Base-by-base conservation (phyloP, 352 stramenopile species). In the Hyphochytrium catenoides region DNA sequence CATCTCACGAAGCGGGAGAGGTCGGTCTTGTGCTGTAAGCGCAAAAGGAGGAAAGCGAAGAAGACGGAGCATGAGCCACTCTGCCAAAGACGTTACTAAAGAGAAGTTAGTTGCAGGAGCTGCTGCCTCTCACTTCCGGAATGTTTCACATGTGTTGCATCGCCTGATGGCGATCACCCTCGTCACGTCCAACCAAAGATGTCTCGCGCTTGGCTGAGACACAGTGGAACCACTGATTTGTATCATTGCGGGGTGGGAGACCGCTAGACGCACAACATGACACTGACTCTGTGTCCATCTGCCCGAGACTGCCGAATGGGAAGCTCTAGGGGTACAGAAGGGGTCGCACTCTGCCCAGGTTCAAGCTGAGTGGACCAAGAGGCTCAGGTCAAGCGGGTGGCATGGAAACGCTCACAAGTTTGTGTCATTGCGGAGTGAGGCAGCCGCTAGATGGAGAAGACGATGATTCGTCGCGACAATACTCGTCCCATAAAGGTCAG, bases 1-100 rank as follows among this genome's bases (percentile, higher is more conserved):
- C 91, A 99, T 50, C 86, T 85, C 21, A 99, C 88, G 52, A 97
- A 99, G 46, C 92, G 77, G 43, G 72, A 91, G 44, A 99, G 62
- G 63, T 99, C 91, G 50, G 77, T 77, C 51, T 82, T 84, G 40
- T 83, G 85, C 63, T 92, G 51, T 56, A 36, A 4, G 41, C 0
- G 28, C 15, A 6, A 48, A 54, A 4, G 40, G 23, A 48, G 41
- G 1, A 50, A 6, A 28, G 16, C 48, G 26, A 23, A 36, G 9
- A 19, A 26, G 17, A 26, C 12, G 21, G 20, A 3, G 30, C 29
- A 26, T 11, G 44, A 50, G 39, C 20, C 12, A 32, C 33, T 15
- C 34, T 36, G 36, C 19, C 8, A 26, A 2, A 8, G 14, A 19
- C 14, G 32, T 11, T 16, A 18, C 17, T 2, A 16, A 14, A 26